Evolutionary conservation across 129 eudicot species (phyloP), one percentile per base, ranked within the genome.

Genomic region (Sambucus nigra): DNA sequence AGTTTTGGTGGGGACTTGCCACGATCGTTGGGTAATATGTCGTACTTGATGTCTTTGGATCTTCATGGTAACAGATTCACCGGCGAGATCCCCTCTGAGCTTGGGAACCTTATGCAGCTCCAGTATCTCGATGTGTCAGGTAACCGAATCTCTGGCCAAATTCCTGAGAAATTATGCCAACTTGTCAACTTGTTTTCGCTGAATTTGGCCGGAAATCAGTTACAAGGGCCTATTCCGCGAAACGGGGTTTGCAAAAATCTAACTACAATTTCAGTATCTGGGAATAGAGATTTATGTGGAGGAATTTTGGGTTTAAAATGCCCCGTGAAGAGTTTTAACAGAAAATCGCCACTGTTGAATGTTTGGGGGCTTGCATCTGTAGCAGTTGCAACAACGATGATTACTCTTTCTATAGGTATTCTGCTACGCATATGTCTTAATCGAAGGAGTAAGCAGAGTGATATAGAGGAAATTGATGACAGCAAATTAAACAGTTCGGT

Each of bases 241-340:
- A 66, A 40, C 13, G 95, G 95, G 22, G 65, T 78, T 6, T 81
- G 95, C 12, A 25, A 49, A 12, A 78, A 81, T 39, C 53, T 66
- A 4, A 71, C 92, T 3, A 73, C 61, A 42, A 35, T 67, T 25
- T 64, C 73, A 5, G 59, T 82, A 2, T 53, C 66, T 1, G 80
- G 87, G n/a, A 86, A 81, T 72, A 79, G 71, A 61, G 73, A 74
- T 29, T 66, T 86, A 32, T 82, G 95, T 32, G 95, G 95, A 21
- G 80, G 73, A 20, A 69, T 81, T 19, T 68, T 79, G 25, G 70
- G 66, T 27, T 44, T 71, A 19, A 64, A 47, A 18, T 86, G 95
- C 68, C 87, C 82, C 0, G 40, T 60, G 18, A 71, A 73, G 40
- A 65, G 35, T 3, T 61, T 76, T 52, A 52, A 47, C 41, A 60